Evolutionary conservation across 352 stramenopile genomes (phyloP), one percentile per base, ranked within the genome.

Genomic region (Phytophthora boehmeriae): DNA sequence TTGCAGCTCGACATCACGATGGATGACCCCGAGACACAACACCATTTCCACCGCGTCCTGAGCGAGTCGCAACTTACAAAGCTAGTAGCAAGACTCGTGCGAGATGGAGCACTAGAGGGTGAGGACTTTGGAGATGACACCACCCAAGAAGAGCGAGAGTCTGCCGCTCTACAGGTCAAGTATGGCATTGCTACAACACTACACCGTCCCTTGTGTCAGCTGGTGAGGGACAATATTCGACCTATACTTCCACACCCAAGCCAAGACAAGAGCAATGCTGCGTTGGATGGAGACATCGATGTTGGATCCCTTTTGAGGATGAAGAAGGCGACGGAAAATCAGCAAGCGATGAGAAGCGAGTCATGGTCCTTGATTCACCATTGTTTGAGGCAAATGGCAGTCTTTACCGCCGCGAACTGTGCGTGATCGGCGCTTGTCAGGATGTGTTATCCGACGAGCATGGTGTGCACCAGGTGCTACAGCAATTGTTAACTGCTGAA

Each of bases 1-100:
- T 58, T 89, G 20, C 70, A 82, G 53, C 66, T 90, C 1, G 70
- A 76, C 19, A 64, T 90, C 25, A 71, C 59, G 0, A 84, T 88
- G 70, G 78, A 88, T 45, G 75, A 89, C 42, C 75, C 78, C 0
- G 78, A 89, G 28, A 63, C 65, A 0, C 69, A 71, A 9, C 50
- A 66, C 0, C 61, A 72, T n/a, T 80, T 75, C 47, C 55, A 78
- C 2, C 48, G 45, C 0, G 46, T 76, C 3, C 28, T 88, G 9
- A 39, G 44, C 2, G 74, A 90, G 47, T 39, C 34, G 0, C 57
- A 88, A 1, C 55, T 90, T 38, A 39, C 43, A 23, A 35, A 54
- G 5, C 52, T 90, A n/a, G 75, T 56, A 2, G 27, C 54, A 13
- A 70, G 74, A 34, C 44, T 90, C 28, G 48, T 77, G 39, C 49